phyloP scores from a whole-genome alignment of 2,329 filamentous ascomycete species.

The Penicillium olsonii region DNA sequence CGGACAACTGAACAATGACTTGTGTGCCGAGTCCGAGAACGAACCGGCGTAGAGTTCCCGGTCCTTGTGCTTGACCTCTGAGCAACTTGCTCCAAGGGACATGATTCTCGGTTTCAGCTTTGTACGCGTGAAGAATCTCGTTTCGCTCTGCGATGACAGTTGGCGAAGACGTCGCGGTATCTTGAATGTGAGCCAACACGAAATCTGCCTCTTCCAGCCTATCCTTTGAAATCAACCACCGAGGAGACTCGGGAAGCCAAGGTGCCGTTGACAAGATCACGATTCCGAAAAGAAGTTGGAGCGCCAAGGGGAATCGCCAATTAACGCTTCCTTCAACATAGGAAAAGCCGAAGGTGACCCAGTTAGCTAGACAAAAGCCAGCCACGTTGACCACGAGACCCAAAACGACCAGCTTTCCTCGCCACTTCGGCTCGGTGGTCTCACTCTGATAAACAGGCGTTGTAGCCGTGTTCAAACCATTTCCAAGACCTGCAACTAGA shows the following conservation, averaged over 20 bases:
- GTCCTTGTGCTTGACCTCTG: conserved; percentile 37
- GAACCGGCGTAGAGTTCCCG: conserved; percentile 44
- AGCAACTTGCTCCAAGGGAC: conserved; percentile 54
- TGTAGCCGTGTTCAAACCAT: conserved; percentile 51
- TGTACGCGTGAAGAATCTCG: conserved; percentile 49
- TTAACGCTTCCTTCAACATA: conserved; percentile 3
- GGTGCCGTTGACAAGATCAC: conserved; percentile 2
- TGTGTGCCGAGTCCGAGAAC: conserved; percentile 48
- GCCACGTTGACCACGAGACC: conserved; percentile 44
- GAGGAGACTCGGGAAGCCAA: conserved; percentile 50
- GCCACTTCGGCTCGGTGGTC: conserved; percentile 45
- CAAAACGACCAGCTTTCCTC: conserved; percentile 46
- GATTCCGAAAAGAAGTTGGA: conserved; percentile 4
- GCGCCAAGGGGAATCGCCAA: conserved; percentile 8
- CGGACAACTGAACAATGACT: conserved; percentile 36
- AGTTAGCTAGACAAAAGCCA: conserved; percentile 1
- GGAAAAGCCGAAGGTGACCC: conserved; percentile 24
- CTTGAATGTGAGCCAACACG: conserved; percentile 41
- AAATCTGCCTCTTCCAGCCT: conserved; percentile 40
- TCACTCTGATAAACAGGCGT: conserved; percentile 52
- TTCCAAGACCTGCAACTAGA: conserved; percentile 51
- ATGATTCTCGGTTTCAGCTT: conserved; percentile 52
- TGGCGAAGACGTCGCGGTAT: conserved; percentile 35
- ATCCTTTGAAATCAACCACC: conserved; percentile 24
- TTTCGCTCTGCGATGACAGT: conserved; percentile 44